Evolutionary conservation across 768 basidiomycete genomes (phyloP).

Genomic region (Lentinula boryana): DNA sequence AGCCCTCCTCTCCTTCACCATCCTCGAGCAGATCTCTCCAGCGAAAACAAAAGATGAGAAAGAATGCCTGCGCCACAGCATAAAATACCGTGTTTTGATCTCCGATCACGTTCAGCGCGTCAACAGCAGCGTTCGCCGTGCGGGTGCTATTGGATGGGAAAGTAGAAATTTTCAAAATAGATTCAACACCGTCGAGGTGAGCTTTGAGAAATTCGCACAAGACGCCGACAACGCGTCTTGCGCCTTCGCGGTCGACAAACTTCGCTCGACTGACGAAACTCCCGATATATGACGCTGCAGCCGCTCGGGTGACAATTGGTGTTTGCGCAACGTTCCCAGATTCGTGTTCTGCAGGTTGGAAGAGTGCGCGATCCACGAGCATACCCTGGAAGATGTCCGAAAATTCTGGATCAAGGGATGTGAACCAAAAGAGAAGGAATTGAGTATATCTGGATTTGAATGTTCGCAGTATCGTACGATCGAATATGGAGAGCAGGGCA

Average conservation of each 20-base stretch:
- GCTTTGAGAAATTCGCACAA: constrained; percentile 80
- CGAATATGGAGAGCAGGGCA: constrained; percentile 87
- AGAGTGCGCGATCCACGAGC: constrained; percentile 86
- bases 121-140: constrained; percentile 5
- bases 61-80: constrained; percentile 85
- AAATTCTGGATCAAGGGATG: constrained; percentile 85
- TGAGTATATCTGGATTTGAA: constrained; percentile 98
- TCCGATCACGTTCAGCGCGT: constrained; percentile 16
- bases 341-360: constrained; percentile 32
- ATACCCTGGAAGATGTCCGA: constrained; percentile 91
- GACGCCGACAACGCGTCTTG: constrained; percentile 71
- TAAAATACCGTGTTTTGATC: constrained; percentile 77
- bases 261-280: constrained; percentile 86
- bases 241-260: constrained; percentile 72
- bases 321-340: constrained; percentile 26
- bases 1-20: constrained; percentile 49
- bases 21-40: constrained; percentile 82
- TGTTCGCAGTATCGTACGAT: constrained; percentile 87
- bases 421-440: constrained; percentile 93
- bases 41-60: constrained; percentile 96
- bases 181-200: constrained; percentile 70
- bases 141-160: constrained; percentile 23
- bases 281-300: constrained; percentile 91
- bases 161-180: constrained; percentile 31
- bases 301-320: constrained; percentile 78